A percentile compares a stretch with the other conserved stretches of the same genome.
Evolutionary conservation across 164 flowering plant species (phyloP).

Genomic region (Amborella trichopoda): DNA sequence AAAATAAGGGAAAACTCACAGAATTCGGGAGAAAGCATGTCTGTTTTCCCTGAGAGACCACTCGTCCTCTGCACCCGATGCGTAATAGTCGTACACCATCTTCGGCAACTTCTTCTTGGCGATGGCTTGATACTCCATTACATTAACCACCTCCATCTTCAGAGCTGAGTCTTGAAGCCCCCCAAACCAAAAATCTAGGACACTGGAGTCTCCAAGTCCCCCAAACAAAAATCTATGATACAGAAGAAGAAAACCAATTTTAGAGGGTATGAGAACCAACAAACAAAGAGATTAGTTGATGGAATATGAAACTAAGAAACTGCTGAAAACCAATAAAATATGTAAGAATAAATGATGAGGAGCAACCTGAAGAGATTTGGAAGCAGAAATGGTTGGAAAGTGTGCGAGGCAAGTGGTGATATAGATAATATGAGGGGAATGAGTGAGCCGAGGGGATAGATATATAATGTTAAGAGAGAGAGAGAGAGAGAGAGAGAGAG

Average conservation of each 20-base stretch:
- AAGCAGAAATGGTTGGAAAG: too few species aligned
- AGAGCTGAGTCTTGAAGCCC: not conserved
- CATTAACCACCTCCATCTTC: slow-evolving; percentile 74
- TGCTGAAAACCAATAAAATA: not conserved
- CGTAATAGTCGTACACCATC: slow-evolving; percentile 87
- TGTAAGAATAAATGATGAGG: not conserved
- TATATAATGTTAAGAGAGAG: not conserved
- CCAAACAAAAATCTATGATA: not conserved
- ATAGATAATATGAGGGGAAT: too few species aligned
- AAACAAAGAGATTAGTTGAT: not conserved
- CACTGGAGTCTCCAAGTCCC: not conserved
- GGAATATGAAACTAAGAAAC: not conserved
- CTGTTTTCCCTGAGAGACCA: slow-evolving; percentile 84
- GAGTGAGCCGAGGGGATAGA: not conserved
- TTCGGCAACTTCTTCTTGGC: slow-evolving; percentile 84
- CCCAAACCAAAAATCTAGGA: not conserved
- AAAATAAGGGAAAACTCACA: slow-evolving; percentile 34
- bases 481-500: slow-evolving; percentile 2
- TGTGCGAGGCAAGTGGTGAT: too few species aligned
- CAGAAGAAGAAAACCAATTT: not conserved
- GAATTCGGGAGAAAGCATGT: slow-evolving; percentile 72
- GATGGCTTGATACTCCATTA: slow-evolving; percentile 61
- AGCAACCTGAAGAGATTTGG: not conserved
- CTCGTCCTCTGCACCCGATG: slow-evolving; percentile 96
- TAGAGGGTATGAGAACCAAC: not conserved